A percentile compares a stretch with the other conserved stretches of the same genome.
Conservation (phyloP, 2,329 filamentous ascomycete species). For the Trichoderma asperellum region DNA sequence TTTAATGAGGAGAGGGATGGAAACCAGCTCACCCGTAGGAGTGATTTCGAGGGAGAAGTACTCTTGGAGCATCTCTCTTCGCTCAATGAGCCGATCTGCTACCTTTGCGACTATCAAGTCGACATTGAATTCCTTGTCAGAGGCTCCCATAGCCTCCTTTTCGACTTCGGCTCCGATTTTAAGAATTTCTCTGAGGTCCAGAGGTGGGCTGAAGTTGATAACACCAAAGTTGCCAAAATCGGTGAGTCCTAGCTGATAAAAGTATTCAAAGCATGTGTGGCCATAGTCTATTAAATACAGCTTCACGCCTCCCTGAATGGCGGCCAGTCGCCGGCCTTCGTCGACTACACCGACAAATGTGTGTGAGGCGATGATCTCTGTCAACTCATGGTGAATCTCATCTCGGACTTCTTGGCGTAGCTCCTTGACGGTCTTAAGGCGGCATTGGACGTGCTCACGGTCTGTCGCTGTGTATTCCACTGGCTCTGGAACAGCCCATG, state of each 20-base stretch:
- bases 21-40: constrained; percentile 72
- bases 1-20: constrained; percentile 83
- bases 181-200: constrained; percentile 73
- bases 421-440: constrained; percentile 81
- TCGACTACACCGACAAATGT: constrained; percentile 95
- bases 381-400: constrained; percentile 80
- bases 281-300: constrained; percentile 94
- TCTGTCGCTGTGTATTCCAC: constrained; percentile 74
- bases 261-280: constrained; percentile 81
- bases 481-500: constrained; percentile 49
- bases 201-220: constrained; percentile 77
- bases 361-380: constrained; percentile 82
- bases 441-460: constrained; percentile 70
- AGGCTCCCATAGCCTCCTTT: constrained; percentile 48
- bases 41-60: constrained; percentile 90
- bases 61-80: constrained; percentile 84
- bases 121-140: constrained; percentile 66
- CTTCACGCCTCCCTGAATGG: constrained; percentile 90
- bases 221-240: constrained; percentile 94
- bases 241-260: constrained; percentile 92
- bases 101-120: constrained; percentile 69
- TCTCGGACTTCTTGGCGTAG: constrained; percentile 81
- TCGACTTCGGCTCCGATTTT: constrained; percentile 74
- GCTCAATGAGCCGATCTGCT: constrained; percentile 68
- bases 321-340: constrained; percentile 81